Percentiles rank a stretch among this genome's conserved stretches.
These are phyloP conservation scores for Rhytidiadelphus loreus DNA, from an alignment of 225 moss, liverwort and hornwort genomes.

Conservation along the genomic window DNA sequence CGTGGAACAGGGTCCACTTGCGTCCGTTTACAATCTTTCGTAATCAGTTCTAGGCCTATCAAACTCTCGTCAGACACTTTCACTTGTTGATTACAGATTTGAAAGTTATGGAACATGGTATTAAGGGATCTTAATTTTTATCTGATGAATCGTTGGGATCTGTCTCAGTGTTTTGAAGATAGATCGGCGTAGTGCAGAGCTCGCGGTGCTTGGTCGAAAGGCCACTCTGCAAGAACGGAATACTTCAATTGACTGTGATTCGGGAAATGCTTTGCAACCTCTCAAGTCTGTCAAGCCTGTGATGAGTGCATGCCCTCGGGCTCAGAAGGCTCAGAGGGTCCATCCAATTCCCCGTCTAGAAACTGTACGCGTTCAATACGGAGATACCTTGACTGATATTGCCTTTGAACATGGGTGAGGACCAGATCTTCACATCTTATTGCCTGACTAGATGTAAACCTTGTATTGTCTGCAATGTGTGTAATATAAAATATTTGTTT, in stretches of 20 bases:
- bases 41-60: not conserved
- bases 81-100: not conserved
- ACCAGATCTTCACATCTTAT: not conserved
- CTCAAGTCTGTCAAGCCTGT: constrained; percentile 35
- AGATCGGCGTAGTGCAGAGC: constrained; percentile 54
- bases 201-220: constrained; percentile 63
- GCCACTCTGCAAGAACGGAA: constrained; percentile 61
- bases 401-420: constrained; percentile 65
- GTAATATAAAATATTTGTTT: not conserved
- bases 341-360: constrained; percentile 35
- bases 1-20: not conserved
- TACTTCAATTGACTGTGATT: constrained; percentile 32
- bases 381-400: constrained; percentile 77
- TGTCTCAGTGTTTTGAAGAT: constrained; percentile 65
- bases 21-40: not conserved
- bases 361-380: constrained; percentile 60
- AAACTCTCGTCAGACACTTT: not conserved
- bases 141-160: not conserved
- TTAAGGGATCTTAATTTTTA: not conserved
- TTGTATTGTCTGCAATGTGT: not conserved
- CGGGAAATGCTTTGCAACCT: constrained; percentile 40
- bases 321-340: constrained; percentile 27
- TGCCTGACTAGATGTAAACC: not conserved
- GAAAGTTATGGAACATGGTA: not conserved
- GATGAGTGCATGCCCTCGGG: constrained; percentile 42